phyloP scores from a whole-genome alignment of 1,139 yeast genomes.

The Yamadazyma diospyri region DNA sequence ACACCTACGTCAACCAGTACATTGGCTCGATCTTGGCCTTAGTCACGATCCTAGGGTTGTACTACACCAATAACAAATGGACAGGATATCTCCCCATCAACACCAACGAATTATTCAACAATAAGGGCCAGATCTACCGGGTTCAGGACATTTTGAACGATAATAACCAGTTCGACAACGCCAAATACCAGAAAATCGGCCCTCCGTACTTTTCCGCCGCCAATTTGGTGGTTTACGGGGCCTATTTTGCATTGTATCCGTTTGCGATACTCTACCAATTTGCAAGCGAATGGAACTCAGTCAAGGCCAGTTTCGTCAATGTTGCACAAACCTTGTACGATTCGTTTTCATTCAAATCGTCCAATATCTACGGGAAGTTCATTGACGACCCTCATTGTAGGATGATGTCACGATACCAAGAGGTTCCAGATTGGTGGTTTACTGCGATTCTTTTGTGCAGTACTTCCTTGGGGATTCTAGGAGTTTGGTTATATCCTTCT shows the following conservation, averaged over 20 bases:
- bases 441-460: constrained; percentile 42
- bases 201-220: constrained; percentile 47
- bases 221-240: constrained; percentile 40
- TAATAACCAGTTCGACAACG: constrained; percentile 28
- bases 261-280: constrained; percentile 40
- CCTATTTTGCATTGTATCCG: constrained; percentile 40
- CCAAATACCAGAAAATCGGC: constrained; percentile 30
- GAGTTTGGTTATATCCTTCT: constrained; percentile 42
- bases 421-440: constrained; percentile 66
- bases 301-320: constrained; percentile 37
- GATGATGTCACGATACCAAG: constrained; percentile 53
- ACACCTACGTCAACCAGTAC: constrained; percentile 35
- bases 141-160: constrained; percentile 32
- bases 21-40: constrained; percentile 35
- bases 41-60: constrained; percentile 26
- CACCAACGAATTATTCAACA: constrained; percentile 34
- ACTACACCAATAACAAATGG: constrained; percentile 39
- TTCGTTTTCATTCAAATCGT: constrained; percentile 27
- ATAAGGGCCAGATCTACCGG: constrained; percentile 30
- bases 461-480: constrained; percentile 43
- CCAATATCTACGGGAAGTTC: constrained; percentile 47
- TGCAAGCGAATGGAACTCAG: constrained; percentile 43
- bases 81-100: constrained; percentile 39
- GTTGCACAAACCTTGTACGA: constrained; percentile 32
- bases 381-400: constrained; percentile 53